Percentiles rank a stretch among this genome's conserved stretches.
Evolutionary conservation across 2,329 filamentous ascomycete genomes (phyloP).

Genomic region (Exophiala bonariae): DNA sequence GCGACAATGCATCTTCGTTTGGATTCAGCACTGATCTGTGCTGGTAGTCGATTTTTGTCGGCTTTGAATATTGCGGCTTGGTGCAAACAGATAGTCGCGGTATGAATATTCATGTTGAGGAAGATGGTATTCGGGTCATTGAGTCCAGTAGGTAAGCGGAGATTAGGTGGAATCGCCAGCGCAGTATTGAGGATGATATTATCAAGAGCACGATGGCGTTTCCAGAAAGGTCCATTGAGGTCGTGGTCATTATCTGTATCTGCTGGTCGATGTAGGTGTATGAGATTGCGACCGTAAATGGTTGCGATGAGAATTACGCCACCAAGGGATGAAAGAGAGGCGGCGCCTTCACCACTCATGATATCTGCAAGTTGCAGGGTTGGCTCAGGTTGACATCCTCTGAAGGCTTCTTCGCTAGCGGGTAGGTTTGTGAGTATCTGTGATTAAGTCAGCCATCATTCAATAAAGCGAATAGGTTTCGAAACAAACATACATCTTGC

Average conservation of each 20-base stretch:
- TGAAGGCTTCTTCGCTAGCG: constrained; percentile 78
- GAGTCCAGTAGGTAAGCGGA: constrained; percentile 77
- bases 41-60: constrained; percentile 78
- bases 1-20: constrained; percentile 91
- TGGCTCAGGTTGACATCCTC: constrained; percentile 73
- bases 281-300: constrained; percentile 85
- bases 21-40: constrained; percentile 79
- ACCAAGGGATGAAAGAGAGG: constrained; percentile 73
- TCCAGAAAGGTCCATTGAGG: constrained; percentile 94
- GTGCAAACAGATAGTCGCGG: constrained; percentile 94
- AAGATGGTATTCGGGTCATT: constrained; percentile 84
- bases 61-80: constrained; percentile 98
- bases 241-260: constrained; percentile 80
- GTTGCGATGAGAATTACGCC: constrained; percentile 83
- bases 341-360: constrained; percentile 69
- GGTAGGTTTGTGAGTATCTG: constrained; percentile 82
- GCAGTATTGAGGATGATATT: constrained; percentile 86
- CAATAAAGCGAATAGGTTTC: constrained; percentile 5
- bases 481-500: constrained; percentile 59
- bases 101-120: constrained; percentile 95
- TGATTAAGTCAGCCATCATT: constrained; percentile 27
- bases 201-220: constrained; percentile 83
- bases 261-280: constrained; percentile 85
- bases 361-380: constrained; percentile 63
- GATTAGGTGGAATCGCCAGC: constrained; percentile 73